phyloP scores from a whole-genome alignment of 768 basidiomycete species.

The Kwoniella sp. region DNA sequence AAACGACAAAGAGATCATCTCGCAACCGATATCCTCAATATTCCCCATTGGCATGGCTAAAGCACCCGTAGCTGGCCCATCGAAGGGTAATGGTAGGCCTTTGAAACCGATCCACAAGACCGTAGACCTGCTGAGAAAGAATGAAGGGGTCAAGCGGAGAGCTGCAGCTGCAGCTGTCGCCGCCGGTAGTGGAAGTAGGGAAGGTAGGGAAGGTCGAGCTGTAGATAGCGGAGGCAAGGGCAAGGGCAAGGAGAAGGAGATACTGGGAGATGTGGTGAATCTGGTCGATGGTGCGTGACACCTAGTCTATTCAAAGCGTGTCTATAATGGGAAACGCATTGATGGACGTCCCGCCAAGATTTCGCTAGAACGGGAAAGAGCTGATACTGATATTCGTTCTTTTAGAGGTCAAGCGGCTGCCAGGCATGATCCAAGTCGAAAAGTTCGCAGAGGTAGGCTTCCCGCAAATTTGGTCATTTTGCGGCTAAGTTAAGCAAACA shows the following conservation, averaged over 20 bases:
- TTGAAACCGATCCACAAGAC: constrained; percentile 32
- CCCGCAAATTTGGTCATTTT: not conserved
- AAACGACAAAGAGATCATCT: too few relatives aligned
- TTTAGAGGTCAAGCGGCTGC: constrained; percentile 66
- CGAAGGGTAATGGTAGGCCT: constrained; percentile 13
- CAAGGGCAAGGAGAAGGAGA: constrained; percentile 34
- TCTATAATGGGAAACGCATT: not conserved
- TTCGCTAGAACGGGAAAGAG: not conserved
- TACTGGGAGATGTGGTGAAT: constrained; percentile 29
- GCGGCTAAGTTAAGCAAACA: not conserved
- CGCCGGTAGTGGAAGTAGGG: not conserved
- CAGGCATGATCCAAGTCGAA: constrained; percentile 79
- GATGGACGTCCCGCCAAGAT: not conserved
- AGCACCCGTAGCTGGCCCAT: constrained; percentile 19
- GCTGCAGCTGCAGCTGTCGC: not conserved
- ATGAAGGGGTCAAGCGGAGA: constrained; percentile 16
- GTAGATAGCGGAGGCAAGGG: constrained; percentile 13
- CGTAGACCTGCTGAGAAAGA: constrained; percentile 30
- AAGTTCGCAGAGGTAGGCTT: constrained; percentile 75
- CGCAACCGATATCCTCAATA: too few relatives aligned
- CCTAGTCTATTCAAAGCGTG: too few relatives aligned
- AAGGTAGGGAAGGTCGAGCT: too few relatives aligned
- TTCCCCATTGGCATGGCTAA: constrained; percentile 15
- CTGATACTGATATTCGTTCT: not conserved
- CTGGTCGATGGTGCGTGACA: constrained; percentile 33